These are phyloP conservation scores for Penicillium argentinense DNA, from an alignment of 495 filamentous ascomycete genomes.

Conservation along the genomic window DNA sequence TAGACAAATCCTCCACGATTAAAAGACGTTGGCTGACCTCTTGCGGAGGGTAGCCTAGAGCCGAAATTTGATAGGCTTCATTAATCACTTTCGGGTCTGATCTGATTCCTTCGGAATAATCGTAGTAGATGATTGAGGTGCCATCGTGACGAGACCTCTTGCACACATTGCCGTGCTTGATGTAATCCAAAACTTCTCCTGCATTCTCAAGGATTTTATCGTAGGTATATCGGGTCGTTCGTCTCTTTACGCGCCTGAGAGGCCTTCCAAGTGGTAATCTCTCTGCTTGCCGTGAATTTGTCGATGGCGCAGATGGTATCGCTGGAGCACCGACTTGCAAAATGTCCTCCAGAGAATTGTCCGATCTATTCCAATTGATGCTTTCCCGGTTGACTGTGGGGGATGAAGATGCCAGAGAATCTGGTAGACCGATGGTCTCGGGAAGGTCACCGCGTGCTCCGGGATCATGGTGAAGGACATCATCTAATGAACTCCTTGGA, in stretches of 20 bases:
- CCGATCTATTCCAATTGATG: no score
- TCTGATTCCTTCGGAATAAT: not conserved
- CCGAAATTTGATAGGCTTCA: not conserved
- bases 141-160: not conserved
- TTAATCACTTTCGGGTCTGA: not conserved
- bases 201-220: conserved; percentile 4
- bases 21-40: conserved; percentile 6
- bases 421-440: not conserved
- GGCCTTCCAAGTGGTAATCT: not conserved
- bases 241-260: not conserved
- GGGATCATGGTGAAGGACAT: not conserved
- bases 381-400: no score
- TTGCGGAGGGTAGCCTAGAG: not conserved
- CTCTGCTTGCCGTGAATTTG: not conserved
- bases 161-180: conserved; percentile 10
- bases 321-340: no score
- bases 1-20: conserved; percentile 15
- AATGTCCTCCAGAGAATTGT: no score
- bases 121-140: conserved; percentile 10
- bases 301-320: not conserved
- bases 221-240: not conserved
- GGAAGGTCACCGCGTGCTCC: not conserved
- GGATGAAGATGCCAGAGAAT: not conserved
- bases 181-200: conserved; percentile 7
- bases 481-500: not conserved